Percentiles rank a stretch among this genome's conserved stretches.
phyloP scores from a whole-genome alignment of 1,284 basidiomycete species.

The Heliocybe sulcata region DNA sequence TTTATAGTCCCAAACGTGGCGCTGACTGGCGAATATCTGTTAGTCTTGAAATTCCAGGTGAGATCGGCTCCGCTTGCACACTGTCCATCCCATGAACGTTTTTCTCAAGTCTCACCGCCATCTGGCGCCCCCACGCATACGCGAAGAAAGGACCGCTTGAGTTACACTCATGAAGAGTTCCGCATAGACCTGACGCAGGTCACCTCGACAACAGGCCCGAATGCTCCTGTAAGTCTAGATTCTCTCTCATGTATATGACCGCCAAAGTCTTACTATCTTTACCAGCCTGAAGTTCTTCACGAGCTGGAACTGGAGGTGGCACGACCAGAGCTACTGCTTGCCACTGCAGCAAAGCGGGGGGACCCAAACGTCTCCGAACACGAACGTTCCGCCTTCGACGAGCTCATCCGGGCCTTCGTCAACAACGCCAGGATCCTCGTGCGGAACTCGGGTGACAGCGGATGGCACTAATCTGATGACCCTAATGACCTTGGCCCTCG shows the following conservation, averaged over 20 bases:
- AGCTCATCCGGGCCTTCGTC: conserved; percentile 76
- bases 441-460: conserved; percentile 45
- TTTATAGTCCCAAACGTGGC: conserved; percentile 74
- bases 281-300: conserved; percentile 56
- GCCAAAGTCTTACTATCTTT: not conserved
- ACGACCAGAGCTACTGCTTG: conserved; percentile 50
- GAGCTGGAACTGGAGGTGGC: conserved; percentile 72
- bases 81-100: not conserved
- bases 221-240: conserved; percentile 35
- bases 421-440: conserved; percentile 73
- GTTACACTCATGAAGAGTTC: conserved; percentile 90
- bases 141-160: conserved; percentile 85
- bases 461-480: conserved; percentile 25
- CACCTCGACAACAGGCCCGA: conserved; percentile 38
- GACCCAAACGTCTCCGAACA: conserved; percentile 48
- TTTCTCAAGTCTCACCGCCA: conserved; percentile 45
- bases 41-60: conserved; percentile 76
- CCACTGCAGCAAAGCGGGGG: conserved; percentile 49
- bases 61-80: conserved; percentile 14
- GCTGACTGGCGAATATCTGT: conserved; percentile 94
- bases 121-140: conserved; percentile 48
- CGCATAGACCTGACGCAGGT: conserved; percentile 94
- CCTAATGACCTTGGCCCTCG: not conserved
- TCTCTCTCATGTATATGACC: not conserved
- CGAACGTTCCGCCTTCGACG: conserved; percentile 70